phyloP scores from a whole-genome alignment of 345 rosid species.

The Brassica incana region DNA sequence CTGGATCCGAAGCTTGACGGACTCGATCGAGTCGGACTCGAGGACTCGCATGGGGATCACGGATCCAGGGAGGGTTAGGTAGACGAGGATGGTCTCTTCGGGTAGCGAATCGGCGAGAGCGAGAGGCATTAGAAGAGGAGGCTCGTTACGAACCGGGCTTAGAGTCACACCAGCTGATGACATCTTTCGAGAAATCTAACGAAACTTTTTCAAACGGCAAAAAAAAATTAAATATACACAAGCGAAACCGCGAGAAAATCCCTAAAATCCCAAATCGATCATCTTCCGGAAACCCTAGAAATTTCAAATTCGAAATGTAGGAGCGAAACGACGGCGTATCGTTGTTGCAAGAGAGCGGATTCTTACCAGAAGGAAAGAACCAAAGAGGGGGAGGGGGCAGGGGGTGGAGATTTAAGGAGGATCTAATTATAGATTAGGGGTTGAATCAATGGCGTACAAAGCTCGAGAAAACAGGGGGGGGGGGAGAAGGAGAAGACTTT shows the following conservation, averaged over 20 bases:
- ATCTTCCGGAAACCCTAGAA: conserved; percentile 17
- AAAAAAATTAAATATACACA: conserved; percentile 10
- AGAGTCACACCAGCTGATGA: conserved; percentile 58
- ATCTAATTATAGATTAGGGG: conserved; percentile 24
- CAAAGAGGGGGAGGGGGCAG: conserved; percentile 22
- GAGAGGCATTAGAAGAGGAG: conserved; percentile 33
- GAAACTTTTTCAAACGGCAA: background rate
- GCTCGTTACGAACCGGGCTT: conserved; percentile 44
- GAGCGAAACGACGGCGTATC: conserved; percentile 12
- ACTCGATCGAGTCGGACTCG: conserved; percentile 63
- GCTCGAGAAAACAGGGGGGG: conserved; percentile 26
- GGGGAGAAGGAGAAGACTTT: conserved; percentile 7
- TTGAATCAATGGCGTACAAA: conserved; percentile 28
- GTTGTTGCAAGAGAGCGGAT: conserved; percentile 33
- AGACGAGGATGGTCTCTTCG: conserved; percentile 58
- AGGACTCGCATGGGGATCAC: conserved; percentile 56
- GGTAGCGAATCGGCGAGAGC: conserved; percentile 18
- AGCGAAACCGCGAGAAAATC: conserved; percentile 9
- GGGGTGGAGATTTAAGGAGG: conserved; percentile 29
- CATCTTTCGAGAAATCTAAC: conserved; percentile 41
- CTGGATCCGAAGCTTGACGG: conserved; percentile 74
- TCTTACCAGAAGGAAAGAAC: conserved; percentile 43
- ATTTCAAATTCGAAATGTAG: background rate
- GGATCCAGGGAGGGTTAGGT: conserved; percentile 42
- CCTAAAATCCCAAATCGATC: conserved; percentile 33